phyloP scores from a whole-genome alignment of 202 grass and related monocot genomes.

The Sporobolus alterniflorus region DNA sequence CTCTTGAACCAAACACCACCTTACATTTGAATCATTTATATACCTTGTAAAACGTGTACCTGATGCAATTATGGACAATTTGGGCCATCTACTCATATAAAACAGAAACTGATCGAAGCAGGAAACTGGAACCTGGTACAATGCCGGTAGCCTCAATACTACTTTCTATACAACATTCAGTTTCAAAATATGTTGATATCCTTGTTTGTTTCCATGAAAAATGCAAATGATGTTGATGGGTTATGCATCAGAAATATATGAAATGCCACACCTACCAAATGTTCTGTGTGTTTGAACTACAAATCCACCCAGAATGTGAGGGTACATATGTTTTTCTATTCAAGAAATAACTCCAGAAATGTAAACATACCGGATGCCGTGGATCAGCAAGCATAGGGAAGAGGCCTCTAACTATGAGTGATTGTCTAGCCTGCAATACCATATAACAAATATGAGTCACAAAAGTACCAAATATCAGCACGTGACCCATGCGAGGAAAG shows the following conservation, averaged over 20 bases:
- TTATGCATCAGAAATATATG: neutral
- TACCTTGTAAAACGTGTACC: neutral
- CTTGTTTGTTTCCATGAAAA: neutral
- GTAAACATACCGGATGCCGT: conserved; percentile 82
- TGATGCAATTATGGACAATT: neutral
- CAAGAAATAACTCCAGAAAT: neutral
- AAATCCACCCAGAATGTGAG: neutral
- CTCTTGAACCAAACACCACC: too few species aligned
- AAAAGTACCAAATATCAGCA: neutral
- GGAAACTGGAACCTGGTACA: neutral
- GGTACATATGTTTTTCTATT: conserved; percentile 8
- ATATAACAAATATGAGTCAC: conserved; percentile 12
- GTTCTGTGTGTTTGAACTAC: conserved; percentile 6
- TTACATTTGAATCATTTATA: neutral
- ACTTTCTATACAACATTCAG: neutral
- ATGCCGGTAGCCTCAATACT: neutral
- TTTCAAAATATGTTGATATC: neutral
- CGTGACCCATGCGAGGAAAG: neutral
- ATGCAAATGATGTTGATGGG: neutral
- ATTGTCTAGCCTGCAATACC: conserved; percentile 85
- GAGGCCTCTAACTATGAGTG: conserved; percentile 94
- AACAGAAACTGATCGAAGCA: neutral
- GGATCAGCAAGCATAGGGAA: conserved; percentile 99
- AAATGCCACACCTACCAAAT: neutral
- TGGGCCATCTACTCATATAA: neutral